Evolutionary conservation across 2,329 filamentous ascomycete genomes (phyloP), one percentile per base, ranked within the genome.

Genomic region (Cordyceps javanica): DNA sequence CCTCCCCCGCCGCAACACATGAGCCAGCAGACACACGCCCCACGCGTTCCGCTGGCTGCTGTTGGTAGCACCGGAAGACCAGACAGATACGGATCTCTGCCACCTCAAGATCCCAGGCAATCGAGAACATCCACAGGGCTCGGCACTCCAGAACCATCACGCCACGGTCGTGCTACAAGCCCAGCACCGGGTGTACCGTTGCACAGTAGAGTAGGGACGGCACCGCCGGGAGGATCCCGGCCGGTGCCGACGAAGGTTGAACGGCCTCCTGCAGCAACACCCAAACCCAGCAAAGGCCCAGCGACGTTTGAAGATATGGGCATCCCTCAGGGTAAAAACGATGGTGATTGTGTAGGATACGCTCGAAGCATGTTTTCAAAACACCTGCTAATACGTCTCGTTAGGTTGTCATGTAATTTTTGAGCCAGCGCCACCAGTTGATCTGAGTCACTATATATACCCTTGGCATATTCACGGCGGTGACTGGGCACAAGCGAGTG

Each of bases 261-360:
- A n/a, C 51, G 66, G 60, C 60, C 65, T 44, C 52, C 68, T 60
- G 62, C 70, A 60, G 72, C 65, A 16, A 72, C 75, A 7, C 67
- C 73, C 21, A 70, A 74, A 62, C 62, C 76, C 3, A 73, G 75
- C 51, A 90, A 91, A 68, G 94, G 93, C 11, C 93, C 94, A 1
- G 90, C 94, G 66, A 97, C 94, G 0, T 99, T 99, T 71, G 93
- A 97, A 69, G 92, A 95, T 69, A 99, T 99, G 94, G 94, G 94
- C 39, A 93, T 99, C 65, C 90, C 91, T 7, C 82, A 86, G 66
- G 86, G 81, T 49, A 92, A 94, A 72, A 82, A 87, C 61, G 90
- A 96, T n/a, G 83, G 83, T 63, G 92, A 97, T 73, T 99, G 93
- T 77, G 92, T 97, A 84, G 81, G 82, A 45, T n/a, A 9, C 26